Evolutionary conservation across 2,329 filamentous ascomycete genomes (phyloP).

Genomic region (Onygenales sp.): DNA sequence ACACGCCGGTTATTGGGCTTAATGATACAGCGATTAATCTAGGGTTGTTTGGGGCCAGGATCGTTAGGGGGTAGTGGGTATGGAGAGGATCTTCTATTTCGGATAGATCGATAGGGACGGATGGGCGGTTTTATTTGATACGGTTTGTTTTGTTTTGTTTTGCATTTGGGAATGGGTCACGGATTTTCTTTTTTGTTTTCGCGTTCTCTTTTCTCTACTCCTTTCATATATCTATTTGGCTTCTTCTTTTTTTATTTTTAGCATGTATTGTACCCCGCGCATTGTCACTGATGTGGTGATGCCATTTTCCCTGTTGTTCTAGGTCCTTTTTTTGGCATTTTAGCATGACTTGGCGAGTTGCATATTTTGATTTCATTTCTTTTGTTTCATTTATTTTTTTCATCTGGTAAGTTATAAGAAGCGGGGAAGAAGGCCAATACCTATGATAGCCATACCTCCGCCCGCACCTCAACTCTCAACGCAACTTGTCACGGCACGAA

Average conservation of each 20-base stretch:
- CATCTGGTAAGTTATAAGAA: too few relatives aligned
- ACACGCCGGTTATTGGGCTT: conserved; percentile 32
- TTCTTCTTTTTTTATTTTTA: not conserved
- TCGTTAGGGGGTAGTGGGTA: conserved; percentile 4
- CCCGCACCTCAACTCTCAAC: too few relatives aligned
- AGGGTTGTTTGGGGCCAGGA: conserved; percentile 32
- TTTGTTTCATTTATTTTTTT: not conserved
- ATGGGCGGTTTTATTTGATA: not conserved
- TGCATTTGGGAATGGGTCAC: not conserved
- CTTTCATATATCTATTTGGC: not conserved
- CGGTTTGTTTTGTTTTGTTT: not conserved
- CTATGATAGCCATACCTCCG: too few relatives aligned
- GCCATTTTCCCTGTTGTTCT: not conserved
- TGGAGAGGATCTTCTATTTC: not conserved
- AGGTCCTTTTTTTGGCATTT: not conserved
- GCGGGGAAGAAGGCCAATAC: too few relatives aligned
- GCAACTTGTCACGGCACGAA: too few relatives aligned
- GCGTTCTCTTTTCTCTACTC: not conserved
- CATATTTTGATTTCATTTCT: not conserved
- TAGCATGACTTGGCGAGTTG: not conserved
- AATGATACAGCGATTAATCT: conserved; percentile 37
- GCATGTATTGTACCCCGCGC: too few relatives aligned
- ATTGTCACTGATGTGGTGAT: not conserved
- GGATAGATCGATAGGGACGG: too few relatives aligned
- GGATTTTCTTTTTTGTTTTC: not conserved